Percentiles rank a stretch among this genome's conserved stretches.
Conservation (phyloP, 352 stramenopile genomes). For the Pilasporangium apinafurcum region DNA sequence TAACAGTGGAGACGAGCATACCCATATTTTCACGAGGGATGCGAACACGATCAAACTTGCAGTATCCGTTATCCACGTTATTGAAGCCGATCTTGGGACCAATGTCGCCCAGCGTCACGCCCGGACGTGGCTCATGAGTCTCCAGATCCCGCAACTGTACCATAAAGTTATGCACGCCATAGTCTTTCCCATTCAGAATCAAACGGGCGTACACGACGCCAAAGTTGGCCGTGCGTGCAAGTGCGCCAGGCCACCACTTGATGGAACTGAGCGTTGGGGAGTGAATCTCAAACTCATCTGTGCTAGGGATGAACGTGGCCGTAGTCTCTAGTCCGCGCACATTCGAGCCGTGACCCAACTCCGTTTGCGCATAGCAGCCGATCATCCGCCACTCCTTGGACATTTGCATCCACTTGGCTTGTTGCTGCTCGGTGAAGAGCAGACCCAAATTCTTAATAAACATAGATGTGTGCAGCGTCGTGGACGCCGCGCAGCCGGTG, state of each 20-base stretch:
- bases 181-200: conserved; percentile 73
- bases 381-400: conserved; percentile 68
- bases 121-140: conserved; percentile 39
- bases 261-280: conserved; percentile 91
- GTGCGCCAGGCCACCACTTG: conserved; percentile 96
- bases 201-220: conserved; percentile 82
- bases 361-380: conserved; percentile 85
- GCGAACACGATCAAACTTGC: conserved; percentile 41
- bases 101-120: conserved; percentile 58
- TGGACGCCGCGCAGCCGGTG: conserved; percentile 47
- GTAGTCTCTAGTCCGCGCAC: conserved; percentile 91
- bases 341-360: conserved; percentile 88
- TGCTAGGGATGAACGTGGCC: conserved; percentile 87
- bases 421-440: conserved; percentile 66
- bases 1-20: conserved; percentile 60
- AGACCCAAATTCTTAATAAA: conserved; percentile 61
- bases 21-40: conserved; percentile 69
- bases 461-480: conserved; percentile 65
- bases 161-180: conserved; percentile 96
- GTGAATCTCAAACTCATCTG: conserved; percentile 93
- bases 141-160: conserved; percentile 92
- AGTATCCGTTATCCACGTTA: conserved; percentile 71
- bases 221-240: conserved; percentile 93
- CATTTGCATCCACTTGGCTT: conserved; percentile 55
- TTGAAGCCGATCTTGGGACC: no score